Evolutionary conservation across 176 grass and related monocot genomes (phyloP).

Genomic region (Panicum miliaceum): DNA sequence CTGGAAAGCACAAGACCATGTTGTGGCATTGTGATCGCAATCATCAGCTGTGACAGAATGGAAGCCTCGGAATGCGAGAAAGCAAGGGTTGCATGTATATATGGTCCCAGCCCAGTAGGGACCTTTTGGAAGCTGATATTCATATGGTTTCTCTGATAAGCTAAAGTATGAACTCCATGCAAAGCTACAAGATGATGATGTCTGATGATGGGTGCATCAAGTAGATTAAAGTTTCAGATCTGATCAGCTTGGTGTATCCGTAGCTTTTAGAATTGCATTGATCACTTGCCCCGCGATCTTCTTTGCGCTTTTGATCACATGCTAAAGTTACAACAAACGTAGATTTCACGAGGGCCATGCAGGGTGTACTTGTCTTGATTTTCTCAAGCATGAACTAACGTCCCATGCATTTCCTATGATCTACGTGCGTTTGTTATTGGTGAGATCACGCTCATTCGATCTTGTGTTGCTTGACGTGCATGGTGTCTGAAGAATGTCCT

Average conservation of each 20-base stretch:
- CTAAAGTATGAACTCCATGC: constrained; percentile 38
- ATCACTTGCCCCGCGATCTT: constrained; percentile 21
- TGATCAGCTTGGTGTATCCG: constrained; percentile 18
- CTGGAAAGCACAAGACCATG: constrained; percentile 57
- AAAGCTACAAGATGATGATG: constrained; percentile 25
- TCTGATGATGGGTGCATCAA: constrained; percentile 49
- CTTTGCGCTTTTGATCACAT: constrained; percentile 54
- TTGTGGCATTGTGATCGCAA: constrained; percentile 41
- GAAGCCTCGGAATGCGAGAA: constrained; percentile 54
- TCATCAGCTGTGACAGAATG: constrained; percentile 44
- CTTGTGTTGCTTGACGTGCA: neutral
- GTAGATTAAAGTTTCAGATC: constrained; percentile 38
- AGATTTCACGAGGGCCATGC: constrained; percentile 39
- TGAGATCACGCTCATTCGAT: neutral
- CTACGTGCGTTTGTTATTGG: neutral
- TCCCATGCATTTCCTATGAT: constrained; percentile 13
- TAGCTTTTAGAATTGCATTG: constrained; percentile 11
- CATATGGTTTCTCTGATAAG: constrained; percentile 19
- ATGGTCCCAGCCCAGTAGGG: neutral
- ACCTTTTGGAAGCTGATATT: constrained; percentile 29
- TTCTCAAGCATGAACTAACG: neutral
- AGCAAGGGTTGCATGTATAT: constrained; percentile 40
- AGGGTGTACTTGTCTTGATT: constrained; percentile 43
- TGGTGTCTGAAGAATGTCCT: neutral
- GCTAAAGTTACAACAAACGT: constrained; percentile 42